Evolutionary conservation across 768 basidiomycete species (phyloP), one percentile per base, ranked within the genome.

Genomic region (Lactarius psammicola): DNA sequence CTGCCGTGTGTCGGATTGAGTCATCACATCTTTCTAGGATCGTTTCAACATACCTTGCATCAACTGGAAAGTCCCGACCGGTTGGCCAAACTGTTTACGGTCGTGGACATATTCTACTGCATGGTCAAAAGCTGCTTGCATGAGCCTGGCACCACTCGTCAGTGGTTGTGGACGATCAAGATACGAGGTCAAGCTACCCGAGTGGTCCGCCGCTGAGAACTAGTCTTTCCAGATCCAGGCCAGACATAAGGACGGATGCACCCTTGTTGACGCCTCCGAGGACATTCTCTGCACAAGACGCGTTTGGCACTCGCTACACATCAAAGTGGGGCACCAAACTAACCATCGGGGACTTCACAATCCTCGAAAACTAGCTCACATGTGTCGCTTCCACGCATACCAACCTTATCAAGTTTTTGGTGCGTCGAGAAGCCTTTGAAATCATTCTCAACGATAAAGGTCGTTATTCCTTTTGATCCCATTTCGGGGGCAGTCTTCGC

Each of bases 331-430:
- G 34, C 38, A 60, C 56, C 79, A 57, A 59, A 59, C 80, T 57
- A 62, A 94, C 94, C 91, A 73, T 91, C 87, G 1, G 95, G 94
- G 4, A 98, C 90, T 70, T 89, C 84, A 70, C 94, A 95, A 70
- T 93, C 83, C 69, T 96, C 92, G 65, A 98, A 97, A 23, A 95
- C 87, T 28, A 97, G 78, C 74, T 98, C 95, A 69, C 93, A 94
- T 3, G 95, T 98, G 71, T 97, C 94, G 66, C 91, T 93, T 44
- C 95, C 95, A 71, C 95, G 80, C 95, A 98, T 98, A 1, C 95
- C 95, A 72, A 97, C 87, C 75, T 98, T 98, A 76, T 98, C 95
- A 26, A 98, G 80, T 71, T 95, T 94, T 65, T 89, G 92, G 70
- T 90, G 89, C 0, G 92, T 90, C 7, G 92, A 93, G 76, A 95